Percentiles rank a stretch among this genome's conserved stretches.
phyloP scores from a whole-genome alignment of 2,329 filamentous ascomycete genomes.

The Blumeriella jaapii region DNA sequence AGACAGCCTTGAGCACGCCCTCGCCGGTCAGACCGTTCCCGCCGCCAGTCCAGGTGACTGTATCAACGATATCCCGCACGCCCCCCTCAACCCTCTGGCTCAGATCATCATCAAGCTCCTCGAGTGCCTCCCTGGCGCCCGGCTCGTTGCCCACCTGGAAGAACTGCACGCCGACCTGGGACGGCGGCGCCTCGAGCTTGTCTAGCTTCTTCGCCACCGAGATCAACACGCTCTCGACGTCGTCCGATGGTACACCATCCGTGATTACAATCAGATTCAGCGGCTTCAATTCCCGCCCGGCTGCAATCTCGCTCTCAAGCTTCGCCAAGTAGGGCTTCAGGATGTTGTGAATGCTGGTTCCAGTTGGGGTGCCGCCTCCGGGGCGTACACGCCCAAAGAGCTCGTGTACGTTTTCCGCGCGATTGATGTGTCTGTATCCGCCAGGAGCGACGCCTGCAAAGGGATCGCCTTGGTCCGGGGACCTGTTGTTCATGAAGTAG shows the following conservation, averaged over 20 bases:
- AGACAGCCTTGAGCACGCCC: conserved; percentile 68
- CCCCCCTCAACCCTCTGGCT: conserved; percentile 39
- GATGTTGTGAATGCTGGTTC: conserved; percentile 57
- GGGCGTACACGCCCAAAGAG: conserved; percentile 64
- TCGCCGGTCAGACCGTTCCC: conserved; percentile 47
- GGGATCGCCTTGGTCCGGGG: conserved; percentile 28
- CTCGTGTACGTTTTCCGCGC: conserved; percentile 43
- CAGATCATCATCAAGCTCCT: conserved; percentile 65
- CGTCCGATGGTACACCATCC: conserved; percentile 72
- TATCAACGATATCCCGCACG: conserved; percentile 84
- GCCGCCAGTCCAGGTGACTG: conserved; percentile 54
- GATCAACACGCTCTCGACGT: conserved; percentile 61
- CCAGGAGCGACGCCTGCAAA: conserved; percentile 30
- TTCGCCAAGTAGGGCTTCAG: conserved; percentile 57
- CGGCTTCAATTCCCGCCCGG: conserved; percentile 48
- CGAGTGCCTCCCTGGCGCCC: conserved; percentile 51
- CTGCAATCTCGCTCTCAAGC: conserved; percentile 33
- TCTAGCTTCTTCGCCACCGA: conserved; percentile 60
- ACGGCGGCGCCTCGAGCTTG: conserved; percentile 53
- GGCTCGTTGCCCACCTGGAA: conserved; percentile 79
- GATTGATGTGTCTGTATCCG: conserved; percentile 54
- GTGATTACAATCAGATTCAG: conserved; percentile 91
- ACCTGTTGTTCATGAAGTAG: conserved; percentile 72
- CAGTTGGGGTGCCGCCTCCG: conserved; percentile 60
- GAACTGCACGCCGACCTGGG: conserved; percentile 89